A percentile compares a stretch with the other conserved stretches of the same genome.
Evolutionary conservation across 306 rosid genomes (phyloP).

Genomic region (Senna siamea): DNA sequence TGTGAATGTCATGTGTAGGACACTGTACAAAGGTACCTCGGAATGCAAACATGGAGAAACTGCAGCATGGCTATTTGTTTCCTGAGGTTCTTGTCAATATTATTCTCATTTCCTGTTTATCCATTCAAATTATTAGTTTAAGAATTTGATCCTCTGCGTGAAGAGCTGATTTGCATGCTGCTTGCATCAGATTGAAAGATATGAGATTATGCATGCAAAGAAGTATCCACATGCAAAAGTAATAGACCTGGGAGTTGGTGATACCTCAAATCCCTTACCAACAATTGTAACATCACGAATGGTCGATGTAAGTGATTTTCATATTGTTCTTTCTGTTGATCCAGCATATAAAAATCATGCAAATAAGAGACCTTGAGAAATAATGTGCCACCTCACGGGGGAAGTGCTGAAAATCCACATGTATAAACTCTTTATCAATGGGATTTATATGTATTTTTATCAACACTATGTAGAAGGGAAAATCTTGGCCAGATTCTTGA

Average conservation of each 20-base stretch:
- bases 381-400: not conserved
- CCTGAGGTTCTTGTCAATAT: constrained; percentile 58
- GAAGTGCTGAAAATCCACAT: constrained; percentile 4
- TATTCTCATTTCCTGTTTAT: not conserved
- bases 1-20: constrained; percentile 44
- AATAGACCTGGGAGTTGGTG: constrained; percentile 76
- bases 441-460: not conserved
- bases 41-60: constrained; percentile 66
- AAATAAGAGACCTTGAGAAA: constrained; percentile 6
- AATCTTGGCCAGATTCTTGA: not conserved
- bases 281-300: constrained; percentile 58
- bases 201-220: constrained; percentile 51
- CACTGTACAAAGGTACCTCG: constrained; percentile 64
- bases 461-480: not conserved
- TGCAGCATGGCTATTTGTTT: constrained; percentile 65
- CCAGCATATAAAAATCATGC: not conserved
- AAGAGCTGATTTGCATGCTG: constrained; percentile 13
- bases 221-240: constrained; percentile 64
- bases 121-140: not conserved
- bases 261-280: constrained; percentile 71
- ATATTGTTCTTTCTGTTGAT: constrained; percentile 13
- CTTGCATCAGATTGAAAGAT: constrained; percentile 62
- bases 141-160: constrained; percentile 1
- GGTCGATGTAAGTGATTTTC: constrained; percentile 53
- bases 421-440: not conserved